Conservation (phyloP, 495 filamentous ascomycete species). For the Penicillium maclennaniae region DNA sequence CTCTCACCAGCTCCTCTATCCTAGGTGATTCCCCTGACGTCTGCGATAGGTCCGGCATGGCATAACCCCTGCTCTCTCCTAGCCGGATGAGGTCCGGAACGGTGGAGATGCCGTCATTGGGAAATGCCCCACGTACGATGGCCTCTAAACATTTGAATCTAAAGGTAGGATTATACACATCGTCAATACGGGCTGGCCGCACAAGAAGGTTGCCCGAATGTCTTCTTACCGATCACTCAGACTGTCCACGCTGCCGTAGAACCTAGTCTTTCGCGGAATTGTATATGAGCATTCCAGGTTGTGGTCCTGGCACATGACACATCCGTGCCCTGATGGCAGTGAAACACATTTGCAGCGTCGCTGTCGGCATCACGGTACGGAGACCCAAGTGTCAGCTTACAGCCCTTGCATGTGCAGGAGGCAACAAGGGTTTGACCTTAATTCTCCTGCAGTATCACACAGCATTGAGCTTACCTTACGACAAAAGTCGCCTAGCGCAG, state of each 20-base stretch:
- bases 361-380: too few relatives aligned
- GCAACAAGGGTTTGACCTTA: too few relatives aligned
- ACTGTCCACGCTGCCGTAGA: constrained; percentile 50
- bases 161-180: background rate
- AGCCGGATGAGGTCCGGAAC: constrained; percentile 32
- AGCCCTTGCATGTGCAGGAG: too few relatives aligned
- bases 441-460: too few relatives aligned
- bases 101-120: constrained; percentile 37
- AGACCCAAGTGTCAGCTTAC: too few relatives aligned
- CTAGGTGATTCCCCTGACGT: too few relatives aligned
- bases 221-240: constrained; percentile 36
- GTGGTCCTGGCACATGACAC: constrained; percentile 37
- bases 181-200: too few relatives aligned
- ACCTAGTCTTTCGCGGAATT: constrained; percentile 44
- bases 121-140: constrained; percentile 42
- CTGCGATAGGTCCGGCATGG: constrained; percentile 24
- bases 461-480: constrained; percentile 2
- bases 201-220: too few relatives aligned
- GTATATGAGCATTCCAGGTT: constrained; percentile 43
- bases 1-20: constrained; percentile 1
- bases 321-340: constrained; percentile 27
- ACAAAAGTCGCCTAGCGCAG: constrained; percentile 2
- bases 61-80: constrained; percentile 24
- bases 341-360: constrained; percentile 33
- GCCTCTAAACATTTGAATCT: constrained; percentile 35